Conservation (phyloP, 164 flowering plant species). For the Chimonanthus praecox region DNA sequence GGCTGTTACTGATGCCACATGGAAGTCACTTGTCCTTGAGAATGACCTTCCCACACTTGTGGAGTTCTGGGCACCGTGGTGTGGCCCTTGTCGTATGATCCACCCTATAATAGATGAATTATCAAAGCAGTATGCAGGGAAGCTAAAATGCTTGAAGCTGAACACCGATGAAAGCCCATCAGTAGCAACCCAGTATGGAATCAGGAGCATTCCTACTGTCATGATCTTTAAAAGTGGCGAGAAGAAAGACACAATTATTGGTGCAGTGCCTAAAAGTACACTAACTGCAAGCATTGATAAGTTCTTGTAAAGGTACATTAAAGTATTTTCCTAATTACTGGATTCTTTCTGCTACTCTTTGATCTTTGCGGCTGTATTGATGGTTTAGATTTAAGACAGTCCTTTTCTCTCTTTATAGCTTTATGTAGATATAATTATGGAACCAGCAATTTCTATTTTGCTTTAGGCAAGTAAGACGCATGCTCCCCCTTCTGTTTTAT, state of each 20-base stretch:
- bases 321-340: not conserved
- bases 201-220: constrained; percentile 88
- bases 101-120: constrained; percentile 71
- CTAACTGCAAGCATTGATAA: constrained; percentile 68
- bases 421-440: not conserved
- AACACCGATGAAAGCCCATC: constrained; percentile 74
- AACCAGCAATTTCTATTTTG: not conserved
- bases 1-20: constrained; percentile 49
- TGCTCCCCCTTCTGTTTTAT: not conserved
- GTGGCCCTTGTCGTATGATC: constrained; percentile 95
- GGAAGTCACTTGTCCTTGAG: constrained; percentile 66
- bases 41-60: constrained; percentile 59
- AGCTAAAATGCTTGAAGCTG: constrained; percentile 71
- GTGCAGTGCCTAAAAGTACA: constrained; percentile 83
- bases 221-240: constrained; percentile 82
- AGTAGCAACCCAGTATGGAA: constrained; percentile 66
- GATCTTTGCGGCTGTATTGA: not conserved
- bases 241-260: constrained; percentile 82
- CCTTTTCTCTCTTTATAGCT: constrained; percentile 1
- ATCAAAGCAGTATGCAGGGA: constrained; percentile 59
- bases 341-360: not conserved
- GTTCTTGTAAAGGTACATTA: constrained; percentile 28
- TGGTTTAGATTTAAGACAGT: not conserved
- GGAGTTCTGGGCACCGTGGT: constrained; percentile 98
- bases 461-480: not conserved